Base-by-base conservation (phyloP, 2,329 filamentous ascomycete genomes). In the Dothideomycetes sp. region DNA sequence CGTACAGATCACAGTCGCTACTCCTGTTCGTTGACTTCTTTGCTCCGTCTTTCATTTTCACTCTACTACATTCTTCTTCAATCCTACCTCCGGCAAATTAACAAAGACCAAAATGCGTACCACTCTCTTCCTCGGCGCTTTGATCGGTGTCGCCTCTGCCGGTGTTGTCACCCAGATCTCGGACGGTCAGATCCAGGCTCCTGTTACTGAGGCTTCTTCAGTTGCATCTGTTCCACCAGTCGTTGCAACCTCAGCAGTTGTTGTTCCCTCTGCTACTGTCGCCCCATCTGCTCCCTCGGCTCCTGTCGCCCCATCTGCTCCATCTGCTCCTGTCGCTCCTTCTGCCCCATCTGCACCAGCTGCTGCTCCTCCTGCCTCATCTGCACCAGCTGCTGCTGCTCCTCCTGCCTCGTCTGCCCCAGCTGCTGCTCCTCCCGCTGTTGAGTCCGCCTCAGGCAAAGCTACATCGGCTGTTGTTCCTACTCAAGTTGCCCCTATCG, bases 141-240 rank as follows among this genome's bases (percentile, higher is more conserved):
- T 39, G 28, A 30, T 43, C 41, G 33, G 28, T 28, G 33, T 31
- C 25, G 41, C 42, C 29, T 47, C 33, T 19, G 42, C 42, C 16
- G 35, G 34, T 17, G 24, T 45, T 23, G 45, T 47, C 10, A 45
- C 32, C 25, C 45, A 47, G 34, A 47, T 47, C 45, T 45, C 42
- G 7, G 45, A 47, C 29, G 45, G 45, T 24, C 45, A 47, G 36
- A 44, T 44, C 22, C 45, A 47, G 32, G 25, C 33, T 13, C 20
- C 44, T 29, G 41, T 32, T 11, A 37, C 24, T 11, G 23, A 34
- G 19, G 16, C 7, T 10, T 19, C 30, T 19, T 11, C 40, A 10
- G 16, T 32, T 32, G 12, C 32, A 12, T 31, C 33, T 34, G 33
- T 20, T 29, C 4, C 33, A 11, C 23, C 20, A 18, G 20, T 20